phyloP scores from a whole-genome alignment of 192 early-diverging fungal genomes.

The Allomyces javanicus region DNA sequence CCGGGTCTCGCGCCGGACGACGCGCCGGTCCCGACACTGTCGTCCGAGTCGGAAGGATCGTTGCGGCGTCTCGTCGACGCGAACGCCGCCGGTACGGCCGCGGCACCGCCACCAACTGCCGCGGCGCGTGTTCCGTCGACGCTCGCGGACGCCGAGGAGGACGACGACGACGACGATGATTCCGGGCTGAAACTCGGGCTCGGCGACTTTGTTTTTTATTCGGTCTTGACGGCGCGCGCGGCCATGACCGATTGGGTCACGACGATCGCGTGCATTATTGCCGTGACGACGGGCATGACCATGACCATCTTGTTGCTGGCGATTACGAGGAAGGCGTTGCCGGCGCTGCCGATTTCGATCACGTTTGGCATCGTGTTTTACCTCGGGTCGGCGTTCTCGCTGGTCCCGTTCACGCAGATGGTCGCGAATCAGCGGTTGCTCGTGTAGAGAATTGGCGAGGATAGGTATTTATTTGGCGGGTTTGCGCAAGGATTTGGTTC shows the following conservation, averaged over 20 bases:
- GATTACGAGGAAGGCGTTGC: conserved; percentile 58
- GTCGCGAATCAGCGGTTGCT: conserved; percentile 1
- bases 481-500: no score
- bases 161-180: background rate
- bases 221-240: conserved; percentile 56
- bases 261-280: conserved; percentile 51
- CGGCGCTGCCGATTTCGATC: conserved; percentile 71
- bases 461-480: no score
- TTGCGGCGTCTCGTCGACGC: no score
- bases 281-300: conserved; percentile 62
- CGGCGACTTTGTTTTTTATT: conserved; percentile 84
- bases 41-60: background rate
- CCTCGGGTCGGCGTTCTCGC: conserved; percentile 29
- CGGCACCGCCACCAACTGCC: no score
- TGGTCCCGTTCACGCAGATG: conserved; percentile 21
- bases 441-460: background rate
- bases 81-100: no score
- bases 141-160: background rate
- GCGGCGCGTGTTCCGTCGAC: background rate
- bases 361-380: conserved; percentile 70
- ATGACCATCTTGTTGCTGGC: conserved; percentile 76
- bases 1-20: background rate
- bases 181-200: conserved; percentile 62
- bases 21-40: background rate
- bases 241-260: conserved; percentile 68